phyloP scores from a whole-genome alignment of 2,329 filamentous ascomycete species.

The Metarhizium rileyi region DNA sequence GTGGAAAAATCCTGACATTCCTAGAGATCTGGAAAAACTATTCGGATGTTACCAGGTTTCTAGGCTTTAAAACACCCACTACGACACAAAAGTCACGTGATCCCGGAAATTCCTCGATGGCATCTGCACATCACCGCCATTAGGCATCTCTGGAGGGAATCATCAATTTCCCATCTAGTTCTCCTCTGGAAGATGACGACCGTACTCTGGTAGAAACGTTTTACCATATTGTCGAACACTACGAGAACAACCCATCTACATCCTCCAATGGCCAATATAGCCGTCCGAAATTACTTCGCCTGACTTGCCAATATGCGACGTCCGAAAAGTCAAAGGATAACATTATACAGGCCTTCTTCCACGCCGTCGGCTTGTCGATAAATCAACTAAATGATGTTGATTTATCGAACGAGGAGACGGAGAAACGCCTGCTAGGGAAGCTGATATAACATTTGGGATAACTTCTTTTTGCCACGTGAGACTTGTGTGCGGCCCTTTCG shows the following conservation, averaged over 20 bases:
- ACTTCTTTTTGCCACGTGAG: constrained; percentile 8
- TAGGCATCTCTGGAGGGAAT: constrained; percentile 2
- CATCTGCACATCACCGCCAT: constrained; percentile 1
- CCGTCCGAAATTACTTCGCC: background rate
- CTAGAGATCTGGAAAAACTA: no score
- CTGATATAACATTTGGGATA: constrained; percentile 5
- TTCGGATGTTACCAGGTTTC: no score
- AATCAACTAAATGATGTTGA: background rate
- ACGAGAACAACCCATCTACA: background rate
- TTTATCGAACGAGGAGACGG: background rate
- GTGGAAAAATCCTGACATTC: no score
- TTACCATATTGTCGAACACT: background rate
- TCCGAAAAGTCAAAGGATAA: constrained; percentile 1
- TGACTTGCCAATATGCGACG: constrained; percentile 1
- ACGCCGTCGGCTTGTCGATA: background rate
- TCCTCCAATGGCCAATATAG: background rate
- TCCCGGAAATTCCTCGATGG: background rate
- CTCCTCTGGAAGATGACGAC: background rate
- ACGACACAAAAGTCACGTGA: no score
- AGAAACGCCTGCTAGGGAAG: background rate
- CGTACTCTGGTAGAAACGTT: background rate
- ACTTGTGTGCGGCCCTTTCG: background rate
- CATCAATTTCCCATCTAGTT: background rate
- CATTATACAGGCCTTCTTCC: constrained; percentile 4
- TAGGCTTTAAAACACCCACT: no score